Conservation (phyloP, 495 filamentous ascomycete species). For the Penicillium diatomitis region DNA sequence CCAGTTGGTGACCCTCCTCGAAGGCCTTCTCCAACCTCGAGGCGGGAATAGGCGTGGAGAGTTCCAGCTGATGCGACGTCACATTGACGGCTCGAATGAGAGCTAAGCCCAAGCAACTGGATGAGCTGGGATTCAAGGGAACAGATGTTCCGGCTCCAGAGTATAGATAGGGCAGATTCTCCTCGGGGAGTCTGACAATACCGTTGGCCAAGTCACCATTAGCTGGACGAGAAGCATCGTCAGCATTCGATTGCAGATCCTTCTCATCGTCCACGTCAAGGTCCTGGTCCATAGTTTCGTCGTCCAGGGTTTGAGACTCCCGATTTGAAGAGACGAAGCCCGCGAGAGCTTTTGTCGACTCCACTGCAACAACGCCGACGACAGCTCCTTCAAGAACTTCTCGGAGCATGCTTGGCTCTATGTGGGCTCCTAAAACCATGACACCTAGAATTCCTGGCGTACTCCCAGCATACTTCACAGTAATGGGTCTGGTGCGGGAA, state of each 20-base stretch:
- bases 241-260: slow-evolving; percentile 15
- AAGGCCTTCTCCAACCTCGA: slow-evolving; percentile 22
- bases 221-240: background rate
- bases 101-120: slow-evolving; percentile 43
- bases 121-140: slow-evolving; percentile 34
- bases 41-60: slow-evolving; percentile 40
- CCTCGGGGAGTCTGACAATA: slow-evolving; percentile 24
- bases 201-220: slow-evolving; percentile 7
- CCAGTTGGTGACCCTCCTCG: slow-evolving; percentile 27
- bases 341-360: slow-evolving; percentile 32
- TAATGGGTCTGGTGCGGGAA: slow-evolving; percentile 39
- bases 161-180: slow-evolving; percentile 36
- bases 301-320: background rate
- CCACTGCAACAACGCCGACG: slow-evolving; percentile 47
- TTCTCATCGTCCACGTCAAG: slow-evolving; percentile 12
- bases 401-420: slow-evolving; percentile 35
- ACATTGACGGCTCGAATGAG: slow-evolving; percentile 40
- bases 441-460: slow-evolving; percentile 43
- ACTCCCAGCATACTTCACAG: slow-evolving; percentile 46
- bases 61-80: slow-evolving; percentile 27
- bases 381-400: slow-evolving; percentile 49
- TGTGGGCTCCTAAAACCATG: slow-evolving; percentile 42
- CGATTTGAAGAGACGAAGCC: slow-evolving; percentile 1
- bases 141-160: slow-evolving; percentile 27
- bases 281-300: slow-evolving; percentile 6